Evolutionary conservation across 2,329 filamentous ascomycete genomes (phyloP), one percentile per base, ranked within the genome.

Genomic region (Colletotrichum eleusines): DNA sequence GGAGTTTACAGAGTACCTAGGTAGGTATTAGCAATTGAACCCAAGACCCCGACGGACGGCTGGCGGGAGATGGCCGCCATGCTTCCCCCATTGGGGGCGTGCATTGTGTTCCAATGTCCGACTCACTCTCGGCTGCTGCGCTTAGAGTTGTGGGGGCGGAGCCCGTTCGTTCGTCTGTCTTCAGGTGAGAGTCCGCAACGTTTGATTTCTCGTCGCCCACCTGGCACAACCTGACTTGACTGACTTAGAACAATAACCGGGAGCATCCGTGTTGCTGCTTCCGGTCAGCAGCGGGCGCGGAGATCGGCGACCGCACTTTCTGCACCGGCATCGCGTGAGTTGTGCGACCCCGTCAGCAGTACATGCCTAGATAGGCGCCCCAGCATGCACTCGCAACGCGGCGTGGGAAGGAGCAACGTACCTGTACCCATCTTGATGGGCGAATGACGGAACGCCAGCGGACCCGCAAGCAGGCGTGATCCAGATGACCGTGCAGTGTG

Each of bases 31-130:
- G 11, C 20, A 16, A 54, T n/a, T 42, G 40, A 35, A 38, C 1
- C 23, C 26, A 59, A 31, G 44, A 61, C 35, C 26, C n/a, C n/a
- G n/a, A n/a, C n/a, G n/a, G n/a, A n/a, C 50, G 57, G 20, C 44
- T 6, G 40, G 31, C 68, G 68, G 68, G 68, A 71, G 68, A 63
- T 71, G 68, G 38, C 58, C 68, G 62, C 18, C 23, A 40, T 40
- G 44, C 51, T 63, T 60, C 35, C 68, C 68, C 40, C 20, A 63
- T 68, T 54, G 35, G 68, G 68, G 33, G 23, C 48, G 55, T 50
- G 67, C 63, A 67, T 70, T 71, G 64, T 44, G 58, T 58, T 44
- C 48, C 58, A 71, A 71, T 71, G 53, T 71, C 64, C 64, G 63
- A n/a, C n/a, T n/a, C n/a, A 42, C 61, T 61, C 42, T 18, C 58